Evolutionary conservation across 345 rosid species (phyloP), one percentile per base, ranked within the genome.

Genomic region (Populus deltoides): DNA sequence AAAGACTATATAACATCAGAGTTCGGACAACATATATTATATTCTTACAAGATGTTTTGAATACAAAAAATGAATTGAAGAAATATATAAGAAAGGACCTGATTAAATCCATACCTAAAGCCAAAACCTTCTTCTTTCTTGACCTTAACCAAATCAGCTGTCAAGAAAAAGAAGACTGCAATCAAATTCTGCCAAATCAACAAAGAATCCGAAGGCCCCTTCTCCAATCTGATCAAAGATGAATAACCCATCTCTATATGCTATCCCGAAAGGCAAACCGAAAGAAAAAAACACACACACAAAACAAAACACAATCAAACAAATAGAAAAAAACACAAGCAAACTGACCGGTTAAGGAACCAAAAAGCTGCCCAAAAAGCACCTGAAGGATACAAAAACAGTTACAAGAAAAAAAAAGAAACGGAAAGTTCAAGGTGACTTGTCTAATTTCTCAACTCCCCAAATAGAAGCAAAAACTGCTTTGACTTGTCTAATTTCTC

Each of bases 301-400:
- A 18, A 72, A 72, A 35, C 16, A 39, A 36, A 61, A 61, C 4
- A 77, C 7, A 61, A 41, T 18, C 10, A 33, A n/a, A 25, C 18
- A 57, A 29, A 77, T 10, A 53, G 33, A 17, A 49, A 33, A 63
- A 25, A 63, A 36, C 33, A 33, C 25, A 20, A 75, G 17, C 16
- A 38, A 39, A 74, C 82, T 74, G 22, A 74, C 78, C 78, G 22
- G 66, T 74, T 68, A 41, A 55, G 61, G 24, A 74, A 67, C 68
- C 68, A 65, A 65, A 36, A 43, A 49, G 51, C 59, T 31, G 36
- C 7, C 18, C 27, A 57, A 59, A 29, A 29, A 69, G 29, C 66
- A 66, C 77, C 68, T 51, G 66, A 49, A n/a, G 45, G 43, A 67
- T 18, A 8, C 55, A 73, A 66, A 67, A 53, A 55, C 35, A 55